Conservation (phyloP, 2,329 filamentous ascomycete species). For the Aspergillus sp. region DNA sequence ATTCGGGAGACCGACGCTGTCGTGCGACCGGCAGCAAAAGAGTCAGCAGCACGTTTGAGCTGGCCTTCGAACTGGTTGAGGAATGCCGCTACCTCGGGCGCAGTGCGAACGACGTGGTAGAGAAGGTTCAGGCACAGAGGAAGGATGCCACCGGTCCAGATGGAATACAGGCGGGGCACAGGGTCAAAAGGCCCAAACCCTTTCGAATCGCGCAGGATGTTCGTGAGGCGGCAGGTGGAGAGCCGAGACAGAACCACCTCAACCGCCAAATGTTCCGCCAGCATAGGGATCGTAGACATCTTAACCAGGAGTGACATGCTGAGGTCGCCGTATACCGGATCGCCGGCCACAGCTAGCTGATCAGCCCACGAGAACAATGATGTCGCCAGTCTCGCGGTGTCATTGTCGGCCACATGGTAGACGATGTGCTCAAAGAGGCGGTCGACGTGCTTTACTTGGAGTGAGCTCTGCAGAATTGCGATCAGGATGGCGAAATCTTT, state of each 20-base stretch:
- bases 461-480: slow-evolving; percentile 80
- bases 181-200: slow-evolving; percentile 78
- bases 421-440: slow-evolving; percentile 71
- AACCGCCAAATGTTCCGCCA: slow-evolving; percentile 88
- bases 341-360: slow-evolving; percentile 71
- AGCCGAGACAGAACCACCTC: slow-evolving; percentile 81
- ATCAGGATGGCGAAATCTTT: slow-evolving; percentile 86
- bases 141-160: slow-evolving; percentile 86
- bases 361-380: slow-evolving; percentile 95
- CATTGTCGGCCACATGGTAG: slow-evolving; percentile 64
- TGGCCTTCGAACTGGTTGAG: slow-evolving; percentile 86
- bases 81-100: slow-evolving; percentile 81
- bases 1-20: slow-evolving; percentile 59
- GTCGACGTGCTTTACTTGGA: slow-evolving; percentile 75
- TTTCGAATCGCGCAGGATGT: slow-evolving; percentile 68
- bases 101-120: slow-evolving; percentile 75
- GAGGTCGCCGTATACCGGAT: slow-evolving; percentile 93
- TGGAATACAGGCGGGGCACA: slow-evolving; percentile 74
- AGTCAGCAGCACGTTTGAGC: slow-evolving; percentile 68
- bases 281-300: slow-evolving; percentile 73
- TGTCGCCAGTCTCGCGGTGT: slow-evolving; percentile 76
- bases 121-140: slow-evolving; percentile 88
- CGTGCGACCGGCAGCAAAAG: slow-evolving; percentile 59
- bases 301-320: slow-evolving; percentile 85
- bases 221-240: slow-evolving; percentile 74